Base-by-base conservation (phyloP, 352 stramenopile genomes). In the Globisporangium acanthophoron region DNA sequence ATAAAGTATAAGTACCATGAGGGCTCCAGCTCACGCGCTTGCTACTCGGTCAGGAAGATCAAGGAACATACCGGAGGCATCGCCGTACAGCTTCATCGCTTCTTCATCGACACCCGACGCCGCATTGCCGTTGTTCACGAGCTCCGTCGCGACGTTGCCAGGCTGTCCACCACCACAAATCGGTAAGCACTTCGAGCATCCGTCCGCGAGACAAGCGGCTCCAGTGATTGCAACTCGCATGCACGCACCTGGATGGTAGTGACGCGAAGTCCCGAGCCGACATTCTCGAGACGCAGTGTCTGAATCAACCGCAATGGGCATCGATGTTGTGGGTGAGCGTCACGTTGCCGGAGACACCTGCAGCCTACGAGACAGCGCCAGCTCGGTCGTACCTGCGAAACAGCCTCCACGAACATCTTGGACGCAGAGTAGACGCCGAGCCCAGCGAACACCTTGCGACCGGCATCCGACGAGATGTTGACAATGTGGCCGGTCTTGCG, bases 361-460 rank as follows among this genome's bases (percentile, higher is more conserved):
- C 24, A 27, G 24, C 24, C 24, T 27, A 27, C 24, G 24, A 39
- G 33, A 13, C 33, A 11, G 8, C 33, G 33, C 33, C 37, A 43
- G 37, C 37, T 6, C 13, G 2, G n/a, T 5, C 24, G 35, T 18
- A 66, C 60, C 70, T 97, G 80, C 11, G 75, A 93, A 1, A 98
- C 72, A 35, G 78, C 87, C 65, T 98, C 90, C n/a, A 97, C 70
- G 52, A 98, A 97, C 65, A 90, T 90, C 65, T 98, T 97, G 33
- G 87, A 95, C 45, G 81, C 88, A 46, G 82, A 96, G 65, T 96
- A 96, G 35, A 96, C 80, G 9, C 84, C 88, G 27, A 96, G 64
- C n/a, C 77, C 86, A 35, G 78, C 63, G 58, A 96, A 96, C 16
- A 88, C 73, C 43, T 88, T 88, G 45, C 84, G 80, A 8, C 85